Percentiles rank a stretch among this genome's conserved stretches.
Conservation (phyloP, 129 eudicot genomes). For the Escallonia herrerae region DNA sequence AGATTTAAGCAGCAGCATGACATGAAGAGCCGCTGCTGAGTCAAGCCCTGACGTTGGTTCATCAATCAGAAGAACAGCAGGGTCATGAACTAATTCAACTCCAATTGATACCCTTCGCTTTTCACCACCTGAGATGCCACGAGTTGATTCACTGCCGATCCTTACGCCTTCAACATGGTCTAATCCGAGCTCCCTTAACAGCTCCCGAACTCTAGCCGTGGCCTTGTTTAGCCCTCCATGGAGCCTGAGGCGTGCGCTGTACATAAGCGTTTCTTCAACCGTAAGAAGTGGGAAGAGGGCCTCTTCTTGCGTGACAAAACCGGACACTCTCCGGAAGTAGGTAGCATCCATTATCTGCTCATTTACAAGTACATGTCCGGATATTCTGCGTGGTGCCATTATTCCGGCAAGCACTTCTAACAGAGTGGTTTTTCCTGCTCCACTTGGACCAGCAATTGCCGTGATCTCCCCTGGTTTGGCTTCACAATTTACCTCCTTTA, state of each 20-base stretch:
- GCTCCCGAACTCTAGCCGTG: constrained; percentile 27
- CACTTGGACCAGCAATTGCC: constrained; percentile 83
- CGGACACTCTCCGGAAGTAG: constrained; percentile 40
- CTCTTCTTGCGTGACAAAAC: constrained; percentile 70
- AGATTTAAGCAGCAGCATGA: constrained; percentile 45
- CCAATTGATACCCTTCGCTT: constrained; percentile 66
- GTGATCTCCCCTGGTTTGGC: constrained; percentile 72
- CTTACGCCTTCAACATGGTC: constrained; percentile 42
- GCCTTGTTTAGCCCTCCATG: constrained; percentile 4
- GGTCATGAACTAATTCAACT: constrained; percentile 65
- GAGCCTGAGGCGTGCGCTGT: constrained; percentile 57
- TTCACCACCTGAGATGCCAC: constrained; percentile 78
- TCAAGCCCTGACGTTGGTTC: constrained; percentile 83
- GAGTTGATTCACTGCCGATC: constrained; percentile 35
- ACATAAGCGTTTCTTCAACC: constrained; percentile 63
- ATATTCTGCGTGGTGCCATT: constrained; percentile 29
- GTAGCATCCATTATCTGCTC: constrained; percentile 30
- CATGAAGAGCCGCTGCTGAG: constrained; percentile 60
- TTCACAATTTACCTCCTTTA: constrained; percentile 51
- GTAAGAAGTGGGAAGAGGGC: constrained; percentile 67
- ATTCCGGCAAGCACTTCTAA: constrained; percentile 61
- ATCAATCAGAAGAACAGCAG: constrained; percentile 52
- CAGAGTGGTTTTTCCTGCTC: constrained; percentile 81
- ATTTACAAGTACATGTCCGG: constrained; percentile 48
- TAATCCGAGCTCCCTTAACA: constrained; percentile 63